A percentile compares a stretch with the other conserved stretches of the same genome.
These are phyloP conservation scores for Nakazawaea wickerhamii DNA, from an alignment of 805 yeast genomes.

Conservation along the genomic window DNA sequence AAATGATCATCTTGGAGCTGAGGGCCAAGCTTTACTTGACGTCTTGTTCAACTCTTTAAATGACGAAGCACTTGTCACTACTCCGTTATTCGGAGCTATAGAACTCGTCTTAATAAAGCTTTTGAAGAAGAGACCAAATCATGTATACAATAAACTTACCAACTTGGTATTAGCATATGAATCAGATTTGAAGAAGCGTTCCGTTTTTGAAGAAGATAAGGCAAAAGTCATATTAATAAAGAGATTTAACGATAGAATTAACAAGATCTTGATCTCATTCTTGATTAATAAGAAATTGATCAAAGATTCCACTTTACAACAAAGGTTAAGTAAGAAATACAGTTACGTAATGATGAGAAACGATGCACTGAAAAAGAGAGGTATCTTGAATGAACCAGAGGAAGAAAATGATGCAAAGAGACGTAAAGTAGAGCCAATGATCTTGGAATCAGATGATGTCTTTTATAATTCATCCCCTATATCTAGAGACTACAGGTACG, in stretches of 20 bases:
- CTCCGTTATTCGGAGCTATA: constrained; percentile 61
- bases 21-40: constrained; percentile 67
- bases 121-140: constrained; percentile 61
- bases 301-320: constrained; percentile 25
- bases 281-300: constrained; percentile 28
- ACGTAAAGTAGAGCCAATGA: constrained; percentile 17
- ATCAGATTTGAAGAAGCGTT: constrained; percentile 48
- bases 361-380: constrained; percentile 23
- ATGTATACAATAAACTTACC: constrained; percentile 48
- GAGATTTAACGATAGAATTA: constrained; percentile 31
- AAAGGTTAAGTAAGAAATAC: constrained; percentile 29
- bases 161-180: constrained; percentile 57
- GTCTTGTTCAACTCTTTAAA: constrained; percentile 50
- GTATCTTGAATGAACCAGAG: constrained; percentile 33
- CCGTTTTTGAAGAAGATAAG: constrained; percentile 35
- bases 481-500: constrained; percentile 43
- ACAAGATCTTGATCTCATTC: constrained; percentile 27
- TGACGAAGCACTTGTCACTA: constrained; percentile 48
- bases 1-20: constrained; percentile 52
- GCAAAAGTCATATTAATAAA: constrained; percentile 25
- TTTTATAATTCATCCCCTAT: constrained; percentile 27
- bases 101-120: constrained; percentile 59
- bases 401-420: constrained; percentile 31
- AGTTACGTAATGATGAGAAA: constrained; percentile 25
- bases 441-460: constrained; percentile 16